A percentile compares a stretch with the other conserved stretches of the same genome.
Evolutionary conservation across 495 filamentous ascomycete species (phyloP).

Genomic region (Neurospora discreta): DNA sequence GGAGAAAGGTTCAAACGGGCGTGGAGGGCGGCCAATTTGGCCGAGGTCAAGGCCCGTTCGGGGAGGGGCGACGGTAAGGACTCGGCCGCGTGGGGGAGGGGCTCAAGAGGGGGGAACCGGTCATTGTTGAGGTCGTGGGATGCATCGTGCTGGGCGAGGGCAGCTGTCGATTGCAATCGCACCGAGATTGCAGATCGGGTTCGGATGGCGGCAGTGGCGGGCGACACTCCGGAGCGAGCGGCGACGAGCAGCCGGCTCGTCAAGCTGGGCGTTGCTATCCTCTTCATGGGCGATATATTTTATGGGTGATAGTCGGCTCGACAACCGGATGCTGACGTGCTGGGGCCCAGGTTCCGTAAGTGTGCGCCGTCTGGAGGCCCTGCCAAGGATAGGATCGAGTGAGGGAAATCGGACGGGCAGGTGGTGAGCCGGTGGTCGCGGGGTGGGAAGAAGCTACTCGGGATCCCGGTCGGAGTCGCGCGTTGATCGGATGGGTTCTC

Average conservation of each 20-base stretch:
- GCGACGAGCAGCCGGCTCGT: conserved; percentile 24
- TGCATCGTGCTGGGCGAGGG: conserved; percentile 9
- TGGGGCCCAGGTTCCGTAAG: not conserved
- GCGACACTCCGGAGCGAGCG: conserved; percentile 25
- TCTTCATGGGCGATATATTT: conserved; percentile 24
- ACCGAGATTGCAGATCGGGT: conserved; percentile 9
- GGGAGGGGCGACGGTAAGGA: conserved; percentile 54
- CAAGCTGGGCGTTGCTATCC: conserved; percentile 28
- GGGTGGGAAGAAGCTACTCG: not conserved
- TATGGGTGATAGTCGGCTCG: not conserved
- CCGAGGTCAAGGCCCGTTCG: conserved; percentile 56
- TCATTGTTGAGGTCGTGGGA: conserved; percentile 8
- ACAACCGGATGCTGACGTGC: not conserved
- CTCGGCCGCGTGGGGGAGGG: conserved; percentile 10
- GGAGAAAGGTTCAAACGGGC: conserved; percentile 76
- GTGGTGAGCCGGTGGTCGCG: not conserved
- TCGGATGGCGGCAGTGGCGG: conserved; percentile 24
- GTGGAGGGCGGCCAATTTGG: conserved; percentile 89
- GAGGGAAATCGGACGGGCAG: conserved; percentile 2
- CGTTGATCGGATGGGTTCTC: not conserved
- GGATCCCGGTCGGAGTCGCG: not conserved
- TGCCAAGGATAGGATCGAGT: not conserved
- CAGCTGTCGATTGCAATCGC: conserved; percentile 13
- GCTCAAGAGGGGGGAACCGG: conserved; percentile 19
- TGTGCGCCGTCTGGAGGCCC: not conserved